These are phyloP conservation scores for Nothophaeocryptopus gaeumannii DNA, from an alignment of 2,329 filamentous ascomycete species.

Conservation along the genomic window DNA sequence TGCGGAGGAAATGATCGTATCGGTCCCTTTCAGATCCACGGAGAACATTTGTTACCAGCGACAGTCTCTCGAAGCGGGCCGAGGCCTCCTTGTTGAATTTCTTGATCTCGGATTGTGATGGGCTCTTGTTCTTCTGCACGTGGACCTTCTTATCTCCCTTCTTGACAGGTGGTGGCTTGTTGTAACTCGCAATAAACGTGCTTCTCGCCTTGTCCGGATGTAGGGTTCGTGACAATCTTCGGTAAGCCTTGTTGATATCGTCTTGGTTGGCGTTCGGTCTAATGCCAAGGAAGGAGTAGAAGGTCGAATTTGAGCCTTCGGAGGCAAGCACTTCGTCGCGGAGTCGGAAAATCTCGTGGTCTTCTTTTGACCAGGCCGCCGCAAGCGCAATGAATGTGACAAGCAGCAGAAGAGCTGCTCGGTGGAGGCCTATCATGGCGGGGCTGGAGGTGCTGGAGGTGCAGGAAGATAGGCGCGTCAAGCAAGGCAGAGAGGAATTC, in stretches of 20 bases:
- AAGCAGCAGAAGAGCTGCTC: constrained; percentile 66
- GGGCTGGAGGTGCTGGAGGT: too few species aligned
- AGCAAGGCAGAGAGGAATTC: too few species aligned
- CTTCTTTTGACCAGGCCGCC: constrained; percentile 87
- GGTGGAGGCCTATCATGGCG: constrained; percentile 67
- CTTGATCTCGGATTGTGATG: constrained; percentile 71
- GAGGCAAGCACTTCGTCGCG: constrained; percentile 76
- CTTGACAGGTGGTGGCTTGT: constrained; percentile 47
- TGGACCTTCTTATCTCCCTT: constrained; percentile 55
- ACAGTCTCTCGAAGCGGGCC: constrained; percentile 78
- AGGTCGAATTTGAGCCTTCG: constrained; percentile 77
- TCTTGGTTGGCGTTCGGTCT: constrained; percentile 71
- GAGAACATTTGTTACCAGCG: constrained; percentile 81
- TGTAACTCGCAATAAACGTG: constrained; percentile 69
- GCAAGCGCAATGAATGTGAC: constrained; percentile 64
- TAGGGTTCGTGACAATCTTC: constrained; percentile 75
- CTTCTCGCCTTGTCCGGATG: constrained; percentile 97
- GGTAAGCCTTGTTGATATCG: constrained; percentile 90
- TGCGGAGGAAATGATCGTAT: constrained; percentile 89
- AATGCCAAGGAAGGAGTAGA: constrained; percentile 90
- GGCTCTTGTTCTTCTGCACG: constrained; percentile 67
- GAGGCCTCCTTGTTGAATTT: constrained; percentile 76
- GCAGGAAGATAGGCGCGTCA: constrained; percentile 2
- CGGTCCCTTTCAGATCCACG: constrained; percentile 75
- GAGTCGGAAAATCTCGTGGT: constrained; percentile 96